Conservation (phyloP, 2,329 filamentous ascomycete genomes). For the Emergomyces africanus region DNA sequence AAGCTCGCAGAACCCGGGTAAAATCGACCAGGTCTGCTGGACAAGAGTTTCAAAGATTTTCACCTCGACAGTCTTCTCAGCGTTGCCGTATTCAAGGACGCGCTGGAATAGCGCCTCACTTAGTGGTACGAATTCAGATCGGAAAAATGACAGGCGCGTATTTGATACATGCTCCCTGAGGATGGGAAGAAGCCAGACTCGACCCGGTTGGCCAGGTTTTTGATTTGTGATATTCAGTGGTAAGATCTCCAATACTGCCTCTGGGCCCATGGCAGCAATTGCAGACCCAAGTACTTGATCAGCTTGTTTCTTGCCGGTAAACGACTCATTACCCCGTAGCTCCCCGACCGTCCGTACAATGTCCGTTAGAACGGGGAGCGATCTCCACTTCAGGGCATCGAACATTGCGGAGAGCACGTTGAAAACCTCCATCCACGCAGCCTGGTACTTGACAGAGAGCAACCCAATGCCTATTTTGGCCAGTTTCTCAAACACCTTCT, state of each 20-base stretch:
- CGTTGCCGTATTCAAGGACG: slow-evolving; percentile 67
- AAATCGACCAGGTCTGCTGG: slow-evolving; percentile 84
- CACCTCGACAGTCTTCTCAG: slow-evolving; percentile 85
- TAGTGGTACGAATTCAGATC: slow-evolving; percentile 70
- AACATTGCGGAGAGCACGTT: slow-evolving; percentile 79
- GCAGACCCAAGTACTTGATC: slow-evolving; percentile 83
- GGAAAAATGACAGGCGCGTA: slow-evolving; percentile 76
- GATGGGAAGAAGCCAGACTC: slow-evolving; percentile 90
- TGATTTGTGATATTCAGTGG: slow-evolving; percentile 77
- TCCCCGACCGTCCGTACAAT: slow-evolving; percentile 73
- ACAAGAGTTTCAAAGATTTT: slow-evolving; percentile 98
- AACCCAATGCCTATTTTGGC: slow-evolving; percentile 57
- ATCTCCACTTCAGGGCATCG: slow-evolving; percentile 71
- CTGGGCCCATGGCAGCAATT: slow-evolving; percentile 79
- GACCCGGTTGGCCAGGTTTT: slow-evolving; percentile 62
- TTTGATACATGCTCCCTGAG: slow-evolving; percentile 84
- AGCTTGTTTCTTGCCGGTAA: slow-evolving; percentile 87
- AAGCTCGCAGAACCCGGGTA: slow-evolving; percentile 90
- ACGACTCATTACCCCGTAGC: slow-evolving; percentile 74
- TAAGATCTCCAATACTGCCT: slow-evolving; percentile 66
- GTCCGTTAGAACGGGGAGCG: slow-evolving; percentile 62
- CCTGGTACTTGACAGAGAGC: slow-evolving; percentile 81
- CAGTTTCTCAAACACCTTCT: slow-evolving; percentile 75
- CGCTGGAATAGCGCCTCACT: slow-evolving; percentile 84
- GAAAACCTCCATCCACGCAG: slow-evolving; percentile 91